Percentiles rank a stretch among this genome's conserved stretches.
Conservation (phyloP, 2,329 filamentous ascomycete species). For the Aspergillus calidoustus region DNA sequence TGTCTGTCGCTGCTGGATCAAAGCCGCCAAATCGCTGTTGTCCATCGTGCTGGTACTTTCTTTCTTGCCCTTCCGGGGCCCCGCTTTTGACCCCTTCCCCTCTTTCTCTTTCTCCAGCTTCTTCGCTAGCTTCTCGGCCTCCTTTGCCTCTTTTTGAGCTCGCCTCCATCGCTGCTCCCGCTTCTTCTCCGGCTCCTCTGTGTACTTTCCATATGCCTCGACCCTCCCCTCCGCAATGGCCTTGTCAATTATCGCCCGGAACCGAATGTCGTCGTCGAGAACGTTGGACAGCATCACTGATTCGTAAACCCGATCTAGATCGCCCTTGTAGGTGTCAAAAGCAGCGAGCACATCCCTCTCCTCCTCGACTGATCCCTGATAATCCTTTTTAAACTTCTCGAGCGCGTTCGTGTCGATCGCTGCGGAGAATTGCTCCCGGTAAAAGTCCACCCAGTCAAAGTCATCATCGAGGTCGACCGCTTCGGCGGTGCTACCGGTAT, state of each 20-base stretch:
- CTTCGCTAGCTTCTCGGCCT: slow-evolving; percentile 76
- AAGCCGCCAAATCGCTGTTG: slow-evolving; percentile 63
- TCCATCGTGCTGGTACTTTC: slow-evolving; percentile 41
- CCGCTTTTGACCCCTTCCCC: slow-evolving; percentile 34
- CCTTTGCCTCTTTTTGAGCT: slow-evolving; percentile 69
- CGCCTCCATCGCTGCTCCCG: slow-evolving; percentile 63
- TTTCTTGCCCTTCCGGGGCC: slow-evolving; percentile 21
- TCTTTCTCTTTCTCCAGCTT: slow-evolving; percentile 72
- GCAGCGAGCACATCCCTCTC: slow-evolving; percentile 74
- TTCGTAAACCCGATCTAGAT: slow-evolving; percentile 78
- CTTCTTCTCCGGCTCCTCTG: slow-evolving; percentile 71
- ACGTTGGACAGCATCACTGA: slow-evolving; percentile 85
- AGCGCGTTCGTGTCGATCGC: slow-evolving; percentile 76
- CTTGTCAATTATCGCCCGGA: slow-evolving; percentile 76
- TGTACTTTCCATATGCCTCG: slow-evolving; percentile 69
- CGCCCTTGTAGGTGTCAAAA: slow-evolving; percentile 73
- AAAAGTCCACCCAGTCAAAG: slow-evolving; percentile 92
- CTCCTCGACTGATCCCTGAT: slow-evolving; percentile 88
- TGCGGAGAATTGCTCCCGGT: slow-evolving; percentile 79
- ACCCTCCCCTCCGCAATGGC: slow-evolving; percentile 76
- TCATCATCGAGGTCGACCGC: slow-evolving; percentile 71
- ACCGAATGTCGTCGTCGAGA: slow-evolving; percentile 81
- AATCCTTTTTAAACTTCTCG: slow-evolving; percentile 73
- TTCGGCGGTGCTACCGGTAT: slow-evolving; percentile 86
- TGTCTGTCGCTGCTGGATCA: slow-evolving; percentile 75